These are phyloP conservation scores for Thinopyrum elongatum DNA, from an alignment of 176 grass and related monocot species.

Conservation along the genomic window DNA sequence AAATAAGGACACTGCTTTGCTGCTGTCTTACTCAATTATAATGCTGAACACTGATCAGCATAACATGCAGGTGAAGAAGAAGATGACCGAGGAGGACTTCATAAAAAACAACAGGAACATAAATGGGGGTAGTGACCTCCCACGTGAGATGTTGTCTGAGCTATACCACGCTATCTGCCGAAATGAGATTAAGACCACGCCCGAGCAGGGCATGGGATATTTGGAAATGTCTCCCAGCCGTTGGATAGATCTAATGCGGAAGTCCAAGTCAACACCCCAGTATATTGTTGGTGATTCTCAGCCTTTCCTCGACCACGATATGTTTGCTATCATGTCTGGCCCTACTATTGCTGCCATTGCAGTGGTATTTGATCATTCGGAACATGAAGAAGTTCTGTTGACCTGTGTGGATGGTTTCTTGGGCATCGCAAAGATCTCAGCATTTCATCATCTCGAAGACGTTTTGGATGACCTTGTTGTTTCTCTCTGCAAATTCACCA, in stretches of 20 bases:
- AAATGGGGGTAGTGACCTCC: constrained; percentile 92
- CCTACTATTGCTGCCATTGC: constrained; percentile 98
- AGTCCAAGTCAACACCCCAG: constrained; percentile 73
- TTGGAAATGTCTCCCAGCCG: constrained; percentile 95
- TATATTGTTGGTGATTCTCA: constrained; percentile 83
- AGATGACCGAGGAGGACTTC: constrained; percentile 99
- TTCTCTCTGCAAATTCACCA: constrained; percentile 97
- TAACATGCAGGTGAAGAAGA: constrained; percentile 99
- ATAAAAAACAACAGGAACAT: constrained; percentile 97
- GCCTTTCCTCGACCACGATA: constrained; percentile 87
- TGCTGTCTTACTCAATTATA: constrained; percentile 95
- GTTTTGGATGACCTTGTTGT: constrained; percentile 98
- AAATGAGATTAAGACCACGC: constrained; percentile 91
- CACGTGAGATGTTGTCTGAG: constrained; percentile 85
- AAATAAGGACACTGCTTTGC: constrained; percentile 91
- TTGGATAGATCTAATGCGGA: constrained; percentile 93
- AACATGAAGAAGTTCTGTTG: constrained; percentile 76
- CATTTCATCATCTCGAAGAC: constrained; percentile 96
- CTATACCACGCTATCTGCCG: constrained; percentile 84
- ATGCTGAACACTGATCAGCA: constrained; percentile 99
- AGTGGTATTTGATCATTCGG: constrained; percentile 92
- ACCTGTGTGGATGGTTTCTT: constrained; percentile 89
- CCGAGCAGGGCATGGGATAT: constrained; percentile 88
- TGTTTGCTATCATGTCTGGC: constrained; percentile 98
- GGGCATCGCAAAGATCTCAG: constrained; percentile 91